Base-by-base conservation (phyloP, 768 basidiomycete genomes). In the Boletus rubescentipes region DNA sequence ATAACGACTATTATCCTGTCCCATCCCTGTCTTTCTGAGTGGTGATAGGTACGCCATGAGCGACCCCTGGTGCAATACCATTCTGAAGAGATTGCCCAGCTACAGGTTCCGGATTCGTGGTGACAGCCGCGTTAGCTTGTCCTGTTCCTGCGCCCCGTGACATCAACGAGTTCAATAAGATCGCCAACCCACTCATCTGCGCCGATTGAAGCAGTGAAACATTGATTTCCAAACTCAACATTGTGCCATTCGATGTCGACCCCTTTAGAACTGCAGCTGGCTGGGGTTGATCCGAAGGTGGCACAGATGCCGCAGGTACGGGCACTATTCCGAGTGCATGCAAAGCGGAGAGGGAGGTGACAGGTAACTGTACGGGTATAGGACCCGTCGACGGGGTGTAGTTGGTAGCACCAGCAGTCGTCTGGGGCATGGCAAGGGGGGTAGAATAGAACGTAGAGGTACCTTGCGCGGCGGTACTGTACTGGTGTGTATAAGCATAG, bases 211-310 rank as follows among this genome's bases (percentile, higher is more conserved):
- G 74, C 18, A 85, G 69, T 15, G 84, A 83, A 29, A 91, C 82
- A 55, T 91, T 91, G 64, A 93, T 87, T 58, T 92, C 90, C 49
- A 93, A 72, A 64, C 79, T 87, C 53, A 91, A 69, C 77, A 86
- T 83, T 18, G 81, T 79, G 12, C 89, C 89, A 62, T 89, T 84
- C 8, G 83, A 79, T 3, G 84, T 83, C 1, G 86, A 85, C 29
- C 87, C 85, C 36, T 85, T 80, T 46, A 91, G 74, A 15, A 92
- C 80, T n/a, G 87, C 89, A n/a, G 86, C 78, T 1, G 89, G 86
- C 61, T 83, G 86, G 16, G 82, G 76, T 57, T 85, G 82, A 21
- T 78, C 81, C 40, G 80, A 72, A 14, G 77, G 62, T 21, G 79
- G 76, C 21, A 86, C 63, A 15, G 84, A 78, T 12, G 77, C 66